A percentile compares a stretch with the other conserved stretches of the same genome.
Evolutionary conservation across 2,329 filamentous ascomycete genomes (phyloP).

Genomic region (Emericellopsis atlantica): DNA sequence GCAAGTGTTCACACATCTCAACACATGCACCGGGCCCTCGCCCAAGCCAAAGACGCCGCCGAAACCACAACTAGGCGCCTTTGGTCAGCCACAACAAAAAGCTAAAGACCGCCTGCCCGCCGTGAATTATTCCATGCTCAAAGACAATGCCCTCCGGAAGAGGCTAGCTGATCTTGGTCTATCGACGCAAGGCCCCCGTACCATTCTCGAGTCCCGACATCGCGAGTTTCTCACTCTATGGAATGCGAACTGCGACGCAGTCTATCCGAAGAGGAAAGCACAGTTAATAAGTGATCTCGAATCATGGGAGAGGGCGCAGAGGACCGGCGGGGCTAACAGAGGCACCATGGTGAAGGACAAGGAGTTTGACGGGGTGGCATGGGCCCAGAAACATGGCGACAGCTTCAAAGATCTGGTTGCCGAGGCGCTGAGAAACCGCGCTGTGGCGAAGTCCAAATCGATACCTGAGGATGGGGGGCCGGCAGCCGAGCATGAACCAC

Average conservation of each 20-base stretch:
- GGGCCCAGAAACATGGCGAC: slow-evolving; percentile 58
- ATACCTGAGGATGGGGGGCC: slow-evolving; percentile 5
- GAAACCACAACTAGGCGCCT: not conserved
- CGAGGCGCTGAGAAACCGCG: slow-evolving; percentile 50
- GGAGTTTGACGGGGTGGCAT: slow-evolving; percentile 71
- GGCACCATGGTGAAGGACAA: slow-evolving; percentile 58
- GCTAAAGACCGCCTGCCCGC: slow-evolving; percentile 57
- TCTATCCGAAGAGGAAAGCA: slow-evolving; percentile 52
- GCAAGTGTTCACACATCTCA: slow-evolving; percentile 69
- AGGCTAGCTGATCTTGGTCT: slow-evolving; percentile 76
- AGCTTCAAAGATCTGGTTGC: slow-evolving; percentile 75
- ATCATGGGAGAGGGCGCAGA: slow-evolving; percentile 76
- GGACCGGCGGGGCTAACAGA: slow-evolving; percentile 38
- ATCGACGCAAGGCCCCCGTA: slow-evolving; percentile 53
- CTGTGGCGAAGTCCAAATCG: slow-evolving; percentile 19
- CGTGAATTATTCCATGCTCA: slow-evolving; percentile 79
- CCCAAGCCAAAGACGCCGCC: not conserved
- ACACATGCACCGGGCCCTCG: slow-evolving; percentile 40
- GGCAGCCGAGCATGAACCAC: not conserved
- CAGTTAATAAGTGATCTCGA: slow-evolving; percentile 72
- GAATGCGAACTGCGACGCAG: slow-evolving; percentile 93
- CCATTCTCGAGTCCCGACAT: slow-evolving; percentile 66
- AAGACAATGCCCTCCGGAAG: slow-evolving; percentile 62
- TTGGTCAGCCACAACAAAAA: slow-evolving; percentile 13
- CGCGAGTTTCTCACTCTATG: slow-evolving; percentile 91